Base-by-base conservation (phyloP, 345 rosid species). In the Eucalyptus pumila region DNA sequence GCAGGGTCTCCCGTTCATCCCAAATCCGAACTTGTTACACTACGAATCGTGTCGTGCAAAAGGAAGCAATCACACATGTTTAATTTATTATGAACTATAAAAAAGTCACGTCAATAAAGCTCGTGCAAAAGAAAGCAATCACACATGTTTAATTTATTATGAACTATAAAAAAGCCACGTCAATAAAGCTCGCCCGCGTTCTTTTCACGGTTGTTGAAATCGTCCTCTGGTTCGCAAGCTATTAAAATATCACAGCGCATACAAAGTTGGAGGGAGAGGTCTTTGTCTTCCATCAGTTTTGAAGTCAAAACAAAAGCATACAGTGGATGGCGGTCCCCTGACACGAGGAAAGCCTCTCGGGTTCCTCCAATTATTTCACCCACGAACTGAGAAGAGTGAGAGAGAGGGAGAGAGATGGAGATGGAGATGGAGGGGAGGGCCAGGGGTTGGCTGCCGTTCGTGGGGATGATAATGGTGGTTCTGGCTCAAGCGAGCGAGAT, bases 381-480 rank as follows among this genome's bases (percentile, higher is more conserved):
- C 14, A 10, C 27, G 14, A 69, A 32, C 40, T n/a, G 40, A 67
- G 40, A n/a, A 16, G 76, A 65, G 76, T 0, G 40, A 15, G 42
- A 37, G 81, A 69, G 88, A 67, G 76, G 8, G 37, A 51, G 27
- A 21, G 37, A 65, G 76, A 6, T 8, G 11, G 17, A 42, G 89
- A 14, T 2, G 2, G 80, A 49, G 89, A 87, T 65, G 89, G 52
- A 13, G 85, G 24, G 49, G n/a, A 49, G 40, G 4, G 69, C 52
- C 88, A 11, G 54, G 50, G 23, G 24, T 48, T 47, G 30, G 7
- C 80, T 89, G 51, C 90, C 93, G n/a, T 91, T 83, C 37, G 58
- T 90, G 65, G 95, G 91, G 80, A 96, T 96, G 96, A 91, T 95
- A 60, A 87, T 87, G 15, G 94, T 87, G 4, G 88, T 91, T 19